Conservation (phyloP, 805 yeast genomes). For the Candida loeiensis region DNA sequence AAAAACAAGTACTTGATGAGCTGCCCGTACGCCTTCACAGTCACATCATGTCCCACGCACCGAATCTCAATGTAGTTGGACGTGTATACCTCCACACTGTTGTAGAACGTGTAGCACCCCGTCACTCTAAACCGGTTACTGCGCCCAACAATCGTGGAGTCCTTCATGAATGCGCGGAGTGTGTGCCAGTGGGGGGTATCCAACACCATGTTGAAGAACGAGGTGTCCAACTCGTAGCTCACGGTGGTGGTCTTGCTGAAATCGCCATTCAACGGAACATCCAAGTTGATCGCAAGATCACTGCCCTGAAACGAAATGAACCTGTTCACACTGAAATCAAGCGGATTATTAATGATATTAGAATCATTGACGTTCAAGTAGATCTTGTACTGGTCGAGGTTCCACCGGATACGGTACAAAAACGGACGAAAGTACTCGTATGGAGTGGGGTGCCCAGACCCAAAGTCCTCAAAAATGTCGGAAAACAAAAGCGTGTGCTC, state of each 20-base stretch:
- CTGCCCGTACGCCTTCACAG: conserved; percentile 74
- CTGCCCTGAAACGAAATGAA: conserved; percentile 73
- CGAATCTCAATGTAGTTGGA: conserved; percentile 67
- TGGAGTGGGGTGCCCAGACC: conserved; percentile 64
- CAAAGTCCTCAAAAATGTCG: conserved; percentile 74
- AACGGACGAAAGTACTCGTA: conserved; percentile 79
- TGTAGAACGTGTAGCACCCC: conserved; percentile 65
- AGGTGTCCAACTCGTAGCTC: conserved; percentile 50
- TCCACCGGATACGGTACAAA: conserved; percentile 59
- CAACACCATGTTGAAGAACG: conserved; percentile 56
- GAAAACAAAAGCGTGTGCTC: conserved; percentile 76
- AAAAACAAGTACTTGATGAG: conserved; percentile 70
- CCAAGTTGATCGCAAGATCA: conserved; percentile 41
- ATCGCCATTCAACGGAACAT: conserved; percentile 58
- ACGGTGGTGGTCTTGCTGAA: conserved; percentile 51
- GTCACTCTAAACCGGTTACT: conserved; percentile 56
- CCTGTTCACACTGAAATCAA: conserved; percentile 77
- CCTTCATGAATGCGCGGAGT: conserved; percentile 60
- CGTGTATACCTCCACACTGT: conserved; percentile 57
- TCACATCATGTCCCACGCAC: conserved; percentile 62
- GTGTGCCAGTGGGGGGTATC: conserved; percentile 95
- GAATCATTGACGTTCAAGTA: conserved; percentile 80
- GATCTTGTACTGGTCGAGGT: conserved; percentile 51
- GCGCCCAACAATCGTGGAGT: conserved; percentile 59
- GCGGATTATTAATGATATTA: conserved; percentile 84